A percentile compares a stretch with the other conserved stretches of the same genome.
phyloP scores from a whole-genome alignment of 768 basidiomycete species.

The Suillus weaverae region DNA sequence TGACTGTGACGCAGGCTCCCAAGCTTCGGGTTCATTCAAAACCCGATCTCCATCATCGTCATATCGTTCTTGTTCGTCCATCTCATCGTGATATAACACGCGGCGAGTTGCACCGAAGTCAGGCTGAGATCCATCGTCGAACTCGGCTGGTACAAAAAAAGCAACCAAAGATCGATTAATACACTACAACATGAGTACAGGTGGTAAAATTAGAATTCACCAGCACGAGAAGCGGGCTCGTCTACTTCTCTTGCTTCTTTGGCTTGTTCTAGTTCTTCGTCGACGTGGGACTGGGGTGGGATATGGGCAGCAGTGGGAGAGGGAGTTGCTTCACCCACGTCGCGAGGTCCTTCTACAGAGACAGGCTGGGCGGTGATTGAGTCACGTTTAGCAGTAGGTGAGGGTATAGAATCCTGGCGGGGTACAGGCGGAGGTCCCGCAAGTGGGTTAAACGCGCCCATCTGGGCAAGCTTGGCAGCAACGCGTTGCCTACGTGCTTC shows the following conservation, averaged over 20 bases:
- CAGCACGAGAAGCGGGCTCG: conserved; percentile 28
- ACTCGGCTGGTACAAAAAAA: conserved; percentile 7
- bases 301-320: conserved; percentile 14
- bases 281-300: conserved; percentile 13
- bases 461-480: conserved; percentile 58
- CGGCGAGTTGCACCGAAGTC: conserved; percentile 1
- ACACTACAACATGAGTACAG: conserved; percentile 14
- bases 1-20: not conserved
- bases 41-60: not conserved
- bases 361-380: conserved; percentile 15
- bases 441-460: conserved; percentile 63
- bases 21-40: not conserved
- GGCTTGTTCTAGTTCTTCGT: conserved; percentile 19
- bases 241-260: conserved; percentile 18
- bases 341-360: conserved; percentile 10
- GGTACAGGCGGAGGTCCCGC: conserved; percentile 33
- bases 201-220: conserved; percentile 42
- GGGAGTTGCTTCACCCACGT: conserved; percentile 19
- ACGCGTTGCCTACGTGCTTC: conserved; percentile 55
- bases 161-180: conserved; percentile 28
- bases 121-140: conserved; percentile 8
- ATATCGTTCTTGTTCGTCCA: not conserved
- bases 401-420: conserved; percentile 14
- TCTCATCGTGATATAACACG: conserved; percentile 1
- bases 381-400: not conserved